Evolutionary conservation across 257 asterid species (phyloP).

Genomic region (Prunella vulgaris): DNA sequence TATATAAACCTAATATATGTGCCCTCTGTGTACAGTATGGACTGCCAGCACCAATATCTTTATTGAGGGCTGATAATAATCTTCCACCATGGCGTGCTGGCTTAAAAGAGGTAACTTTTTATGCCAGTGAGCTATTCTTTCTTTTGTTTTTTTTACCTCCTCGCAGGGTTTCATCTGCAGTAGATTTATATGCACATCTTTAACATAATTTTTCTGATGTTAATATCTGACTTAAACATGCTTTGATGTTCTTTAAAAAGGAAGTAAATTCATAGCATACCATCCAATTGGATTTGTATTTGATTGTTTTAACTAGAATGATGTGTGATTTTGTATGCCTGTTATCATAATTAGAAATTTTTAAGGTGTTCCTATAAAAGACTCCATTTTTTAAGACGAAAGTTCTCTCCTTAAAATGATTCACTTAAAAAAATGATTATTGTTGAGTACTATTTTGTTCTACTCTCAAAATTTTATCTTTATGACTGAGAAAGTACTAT

Average conservation of each 20-base stretch:
- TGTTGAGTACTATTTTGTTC: not conserved
- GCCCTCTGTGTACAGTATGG: slow-evolving; percentile 64
- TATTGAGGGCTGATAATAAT: slow-evolving; percentile 94
- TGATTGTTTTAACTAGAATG: not conserved
- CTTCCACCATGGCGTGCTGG: slow-evolving; percentile 98
- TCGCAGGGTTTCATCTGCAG: not conserved
- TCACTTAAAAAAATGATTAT: not conserved
- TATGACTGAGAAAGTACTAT: not conserved
- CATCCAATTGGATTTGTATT: not conserved
- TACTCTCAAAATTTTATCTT: not conserved
- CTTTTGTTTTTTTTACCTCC: not conserved
- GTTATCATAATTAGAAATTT: not conserved
- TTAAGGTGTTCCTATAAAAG: not conserved
- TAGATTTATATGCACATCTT: not conserved
- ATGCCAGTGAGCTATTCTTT: not conserved
- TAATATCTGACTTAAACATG: not conserved
- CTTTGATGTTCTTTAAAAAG: not conserved
- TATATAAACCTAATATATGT: slow-evolving; percentile 6
- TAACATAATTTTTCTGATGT: not conserved
- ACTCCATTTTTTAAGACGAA: not conserved
- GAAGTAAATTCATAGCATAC: not conserved
- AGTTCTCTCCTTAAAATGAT: not conserved
- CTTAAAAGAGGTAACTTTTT: slow-evolving; percentile 63
- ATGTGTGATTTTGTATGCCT: not conserved
- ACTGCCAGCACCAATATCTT: slow-evolving; percentile 74